These are phyloP conservation scores for Corylus heterophylla DNA, from an alignment of 306 rosid species.

Conservation along the genomic window DNA sequence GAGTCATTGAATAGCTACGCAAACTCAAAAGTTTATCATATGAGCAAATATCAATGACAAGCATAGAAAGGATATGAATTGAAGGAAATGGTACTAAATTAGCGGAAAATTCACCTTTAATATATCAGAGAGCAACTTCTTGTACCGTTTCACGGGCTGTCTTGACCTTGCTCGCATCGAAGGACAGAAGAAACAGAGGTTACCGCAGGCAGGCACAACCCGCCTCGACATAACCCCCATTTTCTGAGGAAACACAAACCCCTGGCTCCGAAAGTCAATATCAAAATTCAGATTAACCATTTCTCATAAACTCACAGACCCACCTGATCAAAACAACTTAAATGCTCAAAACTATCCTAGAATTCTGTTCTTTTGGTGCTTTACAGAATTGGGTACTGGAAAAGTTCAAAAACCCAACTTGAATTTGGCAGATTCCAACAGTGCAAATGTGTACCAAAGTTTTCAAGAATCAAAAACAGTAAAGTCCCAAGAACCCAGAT, in stretches of 20 bases:
- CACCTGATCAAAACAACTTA: slow-evolving; percentile 16
- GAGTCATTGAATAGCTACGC: not conserved
- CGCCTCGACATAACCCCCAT: slow-evolving; percentile 99
- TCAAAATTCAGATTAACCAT: slow-evolving; percentile 26
- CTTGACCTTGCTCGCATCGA: slow-evolving; percentile 87
- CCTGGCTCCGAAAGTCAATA: slow-evolving; percentile 32
- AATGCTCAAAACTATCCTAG: slow-evolving; percentile 5
- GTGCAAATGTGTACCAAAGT: not conserved
- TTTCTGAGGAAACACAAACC: slow-evolving; percentile 35
- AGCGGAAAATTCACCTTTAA: slow-evolving; percentile 64
- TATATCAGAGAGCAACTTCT: slow-evolving; percentile 79
- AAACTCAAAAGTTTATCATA: not conserved
- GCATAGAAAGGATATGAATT: slow-evolving; percentile 10
- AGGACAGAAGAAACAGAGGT: slow-evolving; percentile 89
- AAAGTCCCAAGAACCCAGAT: not conserved
- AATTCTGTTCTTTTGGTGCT: not conserved
- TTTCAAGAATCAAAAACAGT: slow-evolving; percentile 10
- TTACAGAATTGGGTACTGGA: slow-evolving; percentile 4
- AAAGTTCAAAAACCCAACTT: slow-evolving; percentile 17
- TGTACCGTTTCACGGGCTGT: slow-evolving; percentile 94
- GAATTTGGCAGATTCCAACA: slow-evolving; percentile 29
- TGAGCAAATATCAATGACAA: slow-evolving; percentile 3
- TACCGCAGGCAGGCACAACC: slow-evolving; percentile 90
- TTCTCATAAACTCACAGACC: slow-evolving; percentile 12
- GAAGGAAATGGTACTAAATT: not conserved